Evolutionary conservation across 805 yeast genomes (phyloP), one percentile per base, ranked within the genome.

Genomic region (Suhomyces sp.): DNA sequence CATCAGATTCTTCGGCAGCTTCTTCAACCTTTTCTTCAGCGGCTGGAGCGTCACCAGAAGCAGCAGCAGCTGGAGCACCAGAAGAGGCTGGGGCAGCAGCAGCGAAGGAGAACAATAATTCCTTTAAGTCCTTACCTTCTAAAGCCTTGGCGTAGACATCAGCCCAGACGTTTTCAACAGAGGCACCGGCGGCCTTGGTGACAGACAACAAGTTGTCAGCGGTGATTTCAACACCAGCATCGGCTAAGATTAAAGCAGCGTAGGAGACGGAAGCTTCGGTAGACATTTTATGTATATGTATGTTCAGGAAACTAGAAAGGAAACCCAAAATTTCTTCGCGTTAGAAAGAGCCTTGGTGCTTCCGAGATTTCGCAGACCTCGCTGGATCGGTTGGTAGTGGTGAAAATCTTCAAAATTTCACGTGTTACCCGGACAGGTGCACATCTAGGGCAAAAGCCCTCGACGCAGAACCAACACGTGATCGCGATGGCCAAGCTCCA

Each of bases 231-330:
- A 90, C 81, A 72, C 90, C 97, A 71, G 97, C 90, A 75, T 93
- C 99, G 65, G 97, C 97, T 79, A 93, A 85, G 82, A 93, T 91
- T 79, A 93, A 86, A 73, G 98, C 97, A 77, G 99, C 98, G 88
- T 90, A 91, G 68, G 97, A 88, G 74, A 90, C 90, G 74, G 93
- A 86, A 72, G 96, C 84, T 84, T 91, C 96, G 70, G 83, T 71
- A 77, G 96, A 88, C 96, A 90, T 90, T 76, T 66, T 76, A 33
- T 56, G 49, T 44, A 47, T 44, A 42, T 38, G 24, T 38, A 31
- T 33, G 44, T 33, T 44, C 42, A 17, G 27, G 40, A 38, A 31
- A 47, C 17, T 47, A 13, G 17, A 27, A 48, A 26, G 44, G 33
- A 29, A 48, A 27, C 33, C 40, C 27, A 27, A 48, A 40, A 33